phyloP scores from a whole-genome alignment of 1,284 basidiomycete genomes.

The Ustilago loliicola region DNA sequence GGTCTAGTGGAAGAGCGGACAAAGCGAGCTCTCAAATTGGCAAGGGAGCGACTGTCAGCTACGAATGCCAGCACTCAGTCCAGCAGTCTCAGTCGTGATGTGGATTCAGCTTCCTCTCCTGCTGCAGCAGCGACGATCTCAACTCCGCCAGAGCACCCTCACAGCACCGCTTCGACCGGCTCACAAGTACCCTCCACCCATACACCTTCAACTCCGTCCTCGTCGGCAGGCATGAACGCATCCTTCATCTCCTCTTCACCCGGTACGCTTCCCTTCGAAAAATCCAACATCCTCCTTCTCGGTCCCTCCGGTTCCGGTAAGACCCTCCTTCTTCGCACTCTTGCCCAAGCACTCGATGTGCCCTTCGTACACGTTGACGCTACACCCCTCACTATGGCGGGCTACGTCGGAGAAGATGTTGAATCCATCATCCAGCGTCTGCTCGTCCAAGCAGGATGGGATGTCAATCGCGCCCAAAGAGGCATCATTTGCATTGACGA shows the following conservation, averaged over 20 bases:
- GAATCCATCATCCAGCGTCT: constrained; percentile 54
- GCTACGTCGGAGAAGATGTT: constrained; percentile 63
- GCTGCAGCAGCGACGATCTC: no score
- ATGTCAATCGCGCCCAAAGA: constrained; percentile 41
- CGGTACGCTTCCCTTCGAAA: constrained; percentile 75
- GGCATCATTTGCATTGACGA: constrained; percentile 94
- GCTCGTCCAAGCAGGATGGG: constrained; percentile 46
- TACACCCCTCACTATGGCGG: constrained; percentile 59
- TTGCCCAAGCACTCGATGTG: constrained; percentile 54
- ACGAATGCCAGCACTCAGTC: neutral
- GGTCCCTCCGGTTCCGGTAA: constrained; percentile 75
- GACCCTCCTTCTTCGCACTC: constrained; percentile 53
- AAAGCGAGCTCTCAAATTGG: constrained; percentile 23
- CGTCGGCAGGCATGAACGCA: neutral
- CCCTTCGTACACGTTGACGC: constrained; percentile 61
- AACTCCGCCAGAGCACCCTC: neutral
- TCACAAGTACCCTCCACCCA: no score
- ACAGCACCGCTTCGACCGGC: no score
- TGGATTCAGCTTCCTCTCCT: neutral
- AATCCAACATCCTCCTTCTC: constrained; percentile 85
- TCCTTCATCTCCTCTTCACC: constrained; percentile 26
- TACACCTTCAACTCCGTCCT: neutral
- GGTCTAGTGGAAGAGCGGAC: constrained; percentile 36
- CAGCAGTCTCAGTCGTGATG: neutral
- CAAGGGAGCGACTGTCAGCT: constrained; percentile 17